A percentile compares a stretch with the other conserved stretches of the same genome.
phyloP scores from a whole-genome alignment of 1,139 yeast genomes.

The Yarrowia galli region DNA sequence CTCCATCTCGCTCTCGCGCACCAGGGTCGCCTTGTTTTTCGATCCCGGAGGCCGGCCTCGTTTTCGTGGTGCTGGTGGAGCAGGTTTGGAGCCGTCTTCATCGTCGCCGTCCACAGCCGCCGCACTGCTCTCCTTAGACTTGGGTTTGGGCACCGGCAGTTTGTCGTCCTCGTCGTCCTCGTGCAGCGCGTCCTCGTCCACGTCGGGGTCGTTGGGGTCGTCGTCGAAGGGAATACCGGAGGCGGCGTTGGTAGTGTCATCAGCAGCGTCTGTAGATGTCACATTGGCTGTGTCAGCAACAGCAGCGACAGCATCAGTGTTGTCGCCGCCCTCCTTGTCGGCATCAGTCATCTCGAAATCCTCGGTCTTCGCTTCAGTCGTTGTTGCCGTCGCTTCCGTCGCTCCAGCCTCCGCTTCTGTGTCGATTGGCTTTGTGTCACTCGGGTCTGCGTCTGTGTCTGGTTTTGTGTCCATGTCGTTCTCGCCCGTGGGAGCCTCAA shows the following conservation, averaged over 20 bases:
- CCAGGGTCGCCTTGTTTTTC: conserved; percentile 46
- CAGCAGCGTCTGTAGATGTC: no score
- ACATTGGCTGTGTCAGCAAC: no score
- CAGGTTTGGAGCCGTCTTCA: conserved; percentile 17
- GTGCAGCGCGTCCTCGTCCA: conserved; percentile 23
- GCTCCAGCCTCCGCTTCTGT: neutral
- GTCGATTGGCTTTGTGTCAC: neutral
- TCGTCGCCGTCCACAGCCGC: neutral
- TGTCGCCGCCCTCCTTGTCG: no score
- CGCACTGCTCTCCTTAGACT: conserved; percentile 23
- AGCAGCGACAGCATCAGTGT: neutral
- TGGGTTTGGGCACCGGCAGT: neutral
- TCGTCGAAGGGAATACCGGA: no score
- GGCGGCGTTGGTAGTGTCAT: neutral
- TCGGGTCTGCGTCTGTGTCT: neutral
- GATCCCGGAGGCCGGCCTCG: conserved; percentile 53
- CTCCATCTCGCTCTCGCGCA: conserved; percentile 41
- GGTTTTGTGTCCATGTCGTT: neutral
- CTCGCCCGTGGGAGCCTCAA: neutral
- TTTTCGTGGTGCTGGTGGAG: conserved; percentile 41
- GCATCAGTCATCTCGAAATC: conserved; percentile 6
- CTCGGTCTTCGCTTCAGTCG: neutral
- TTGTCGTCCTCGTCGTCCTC: conserved; percentile 22
- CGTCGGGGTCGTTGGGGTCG: conserved; percentile 36
- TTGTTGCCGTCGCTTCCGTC: neutral